Evolutionary conservation across 129 eudicot species (phyloP).

Genomic region (Cynara cardunculus): DNA sequence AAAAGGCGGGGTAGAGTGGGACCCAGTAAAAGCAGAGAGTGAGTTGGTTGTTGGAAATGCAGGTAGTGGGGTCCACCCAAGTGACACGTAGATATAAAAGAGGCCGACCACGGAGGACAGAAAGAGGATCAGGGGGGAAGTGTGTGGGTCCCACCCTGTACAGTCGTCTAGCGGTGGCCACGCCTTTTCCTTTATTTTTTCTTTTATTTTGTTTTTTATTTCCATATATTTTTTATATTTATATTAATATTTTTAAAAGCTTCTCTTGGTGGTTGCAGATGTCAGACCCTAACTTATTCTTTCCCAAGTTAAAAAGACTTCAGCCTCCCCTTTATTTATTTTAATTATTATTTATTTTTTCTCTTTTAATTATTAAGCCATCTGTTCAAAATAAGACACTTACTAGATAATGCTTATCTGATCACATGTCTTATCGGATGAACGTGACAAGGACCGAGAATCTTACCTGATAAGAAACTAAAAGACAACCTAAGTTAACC

Average conservation of each 20-base stretch:
- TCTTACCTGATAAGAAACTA: too few relatives aligned
- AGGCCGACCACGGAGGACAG: conserved; percentile 16
- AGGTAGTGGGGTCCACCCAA: conserved; percentile 24
- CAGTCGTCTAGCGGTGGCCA: conserved; percentile 12
- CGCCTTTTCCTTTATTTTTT: background rate
- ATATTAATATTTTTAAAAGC: background rate
- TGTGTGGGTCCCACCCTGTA: background rate
- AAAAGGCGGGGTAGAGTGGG: conserved; percentile 24
- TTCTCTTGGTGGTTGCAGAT: conserved; percentile 23
- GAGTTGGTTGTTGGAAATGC: conserved; percentile 36
- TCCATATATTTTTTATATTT: background rate
- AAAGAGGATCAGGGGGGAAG: background rate
- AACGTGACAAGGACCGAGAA: too few relatives aligned
- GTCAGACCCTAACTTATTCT: conserved; percentile 35
- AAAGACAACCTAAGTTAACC: too few relatives aligned
- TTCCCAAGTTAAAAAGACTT: conserved; percentile 19
- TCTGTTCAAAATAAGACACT: too few relatives aligned
- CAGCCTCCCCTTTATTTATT: background rate
- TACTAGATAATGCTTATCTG: too few relatives aligned
- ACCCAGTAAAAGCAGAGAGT: conserved; percentile 1
- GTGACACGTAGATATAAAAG: conserved; percentile 23
- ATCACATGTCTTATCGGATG: too few relatives aligned
- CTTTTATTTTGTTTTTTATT: background rate
- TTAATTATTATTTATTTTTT: background rate
- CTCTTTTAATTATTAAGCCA: too few relatives aligned